Base-by-base conservation (phyloP, 495 filamentous ascomycete genomes). In the Xylaria acuta region DNA sequence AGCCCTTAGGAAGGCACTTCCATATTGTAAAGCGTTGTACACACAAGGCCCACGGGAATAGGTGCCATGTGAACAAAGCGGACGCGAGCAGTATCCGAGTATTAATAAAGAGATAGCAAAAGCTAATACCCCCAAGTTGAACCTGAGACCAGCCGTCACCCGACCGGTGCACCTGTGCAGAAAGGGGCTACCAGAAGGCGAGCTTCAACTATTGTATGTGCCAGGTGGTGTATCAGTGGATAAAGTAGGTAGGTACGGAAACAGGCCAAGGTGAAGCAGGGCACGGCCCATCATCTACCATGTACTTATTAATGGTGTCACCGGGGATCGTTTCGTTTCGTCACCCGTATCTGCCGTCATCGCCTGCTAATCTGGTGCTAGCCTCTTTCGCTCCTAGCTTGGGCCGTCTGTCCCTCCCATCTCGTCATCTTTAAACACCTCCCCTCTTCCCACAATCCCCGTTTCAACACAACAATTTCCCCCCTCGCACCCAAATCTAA, bases 371-470 rank as follows among this genome's bases (percentile, higher is more conserved):
- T 53, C 64, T 53, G 27, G 64, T 34, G 32, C 68, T 70, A 70
- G 27, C 41, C 68, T n/a, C 56, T 27, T 70, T 70, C 11, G 36
- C 36, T 27, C 25, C 47, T 72, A 72, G 70, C 70, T 40, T 30
- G 22, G 63, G 32, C 36, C 30, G 4, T 51, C 63, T 67, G 59
- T 53, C 64, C 41, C 70, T 60, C 59, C 69, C 70, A 72, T 67
- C 70, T 72, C 70, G 70, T 72, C 70, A 67, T 72, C 70, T 60
- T 71, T 60, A 60, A 72, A 60, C 70, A 65, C 53, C 63, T 47
- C 70, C 70, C 62, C 70, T 71, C 60, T 49, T 72, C 70, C 70
- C 70, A 72, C 70, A 72, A 72, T 51, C 69, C 49, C 60, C 47
- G 38, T 72, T 72, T 51, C 70, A 40, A 56, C 70, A 72, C 69